phyloP scores from a whole-genome alignment of 2,329 filamentous ascomycete genomes.

The Epichloe amarillans region DNA sequence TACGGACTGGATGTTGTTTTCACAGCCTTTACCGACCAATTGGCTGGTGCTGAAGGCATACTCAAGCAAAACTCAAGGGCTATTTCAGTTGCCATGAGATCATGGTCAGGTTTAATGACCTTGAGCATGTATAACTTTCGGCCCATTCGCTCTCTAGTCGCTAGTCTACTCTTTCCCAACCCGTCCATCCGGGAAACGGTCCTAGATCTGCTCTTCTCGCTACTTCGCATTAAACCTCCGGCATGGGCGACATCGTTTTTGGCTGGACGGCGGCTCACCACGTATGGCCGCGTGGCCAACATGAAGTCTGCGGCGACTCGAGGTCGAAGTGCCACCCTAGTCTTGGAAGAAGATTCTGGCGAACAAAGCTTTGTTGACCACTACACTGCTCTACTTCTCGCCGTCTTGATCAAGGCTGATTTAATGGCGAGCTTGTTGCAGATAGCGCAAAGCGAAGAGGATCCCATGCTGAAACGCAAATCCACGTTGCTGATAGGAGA shows the following conservation, averaged over 20 bases:
- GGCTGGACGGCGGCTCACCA: constrained; percentile 82
- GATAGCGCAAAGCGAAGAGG: constrained; percentile 55
- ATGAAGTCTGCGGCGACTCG: constrained; percentile 50
- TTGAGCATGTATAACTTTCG: constrained; percentile 81
- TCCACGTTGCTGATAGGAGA: constrained; percentile 85
- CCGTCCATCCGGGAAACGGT: constrained; percentile 56
- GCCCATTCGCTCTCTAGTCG: constrained; percentile 64
- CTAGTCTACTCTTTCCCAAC: constrained; percentile 47
- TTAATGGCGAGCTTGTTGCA: constrained; percentile 49
- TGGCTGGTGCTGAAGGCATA: constrained; percentile 42
- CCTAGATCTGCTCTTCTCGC: constrained; percentile 69
- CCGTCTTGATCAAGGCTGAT: constrained; percentile 71
- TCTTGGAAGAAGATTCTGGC: constrained; percentile 51
- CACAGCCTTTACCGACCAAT: constrained; percentile 80
- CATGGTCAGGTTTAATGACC: constrained; percentile 84
- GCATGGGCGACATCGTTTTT: constrained; percentile 92
- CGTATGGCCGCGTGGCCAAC: constrained; percentile 87
- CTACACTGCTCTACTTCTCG: constrained; percentile 79
- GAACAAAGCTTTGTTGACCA: constrained; percentile 85
- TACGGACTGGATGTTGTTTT: constrained; percentile 84
- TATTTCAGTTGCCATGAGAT: constrained; percentile 81
- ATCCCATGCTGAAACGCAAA: constrained; percentile 65
- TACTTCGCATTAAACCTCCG: constrained; percentile 78
- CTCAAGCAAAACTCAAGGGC: constrained; percentile 82
- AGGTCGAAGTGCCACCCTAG: constrained; percentile 34